A percentile compares a stretch with the other conserved stretches of the same genome.
phyloP scores from a whole-genome alignment of 2,329 filamentous ascomycete genomes.

The Diaporthe humulicola region DNA sequence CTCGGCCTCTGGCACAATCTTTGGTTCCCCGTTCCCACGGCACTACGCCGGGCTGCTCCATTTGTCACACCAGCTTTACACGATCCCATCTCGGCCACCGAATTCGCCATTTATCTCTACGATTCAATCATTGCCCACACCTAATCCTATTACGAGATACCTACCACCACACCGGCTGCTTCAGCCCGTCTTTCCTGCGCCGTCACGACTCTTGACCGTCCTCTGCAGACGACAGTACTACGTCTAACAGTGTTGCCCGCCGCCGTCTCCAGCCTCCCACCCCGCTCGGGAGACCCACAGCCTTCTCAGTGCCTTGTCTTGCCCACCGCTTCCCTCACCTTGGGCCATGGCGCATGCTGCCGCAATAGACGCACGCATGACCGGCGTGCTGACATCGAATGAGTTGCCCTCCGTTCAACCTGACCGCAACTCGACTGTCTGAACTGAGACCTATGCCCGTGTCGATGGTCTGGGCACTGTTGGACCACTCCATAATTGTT shows the following conservation, averaged over 20 bases:
- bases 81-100: conserved; percentile 19
- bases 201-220: conserved; percentile 5
- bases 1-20: conserved; percentile 24
- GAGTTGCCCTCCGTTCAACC: neutral
- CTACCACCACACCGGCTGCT: conserved; percentile 8
- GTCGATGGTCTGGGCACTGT: conserved; percentile 4
- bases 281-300: conserved; percentile 28
- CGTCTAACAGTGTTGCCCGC: too few species aligned
- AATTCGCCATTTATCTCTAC: conserved; percentile 27
- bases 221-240: neutral
- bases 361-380: conserved; percentile 22
- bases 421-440: conserved; percentile 25
- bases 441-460: conserved; percentile 13
- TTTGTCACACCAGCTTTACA: conserved; percentile 23
- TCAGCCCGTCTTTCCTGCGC: conserved; percentile 7
- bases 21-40: conserved; percentile 16
- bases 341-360: neutral
- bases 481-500: conserved; percentile 16
- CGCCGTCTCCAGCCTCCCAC: neutral
- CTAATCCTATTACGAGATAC: conserved; percentile 27
- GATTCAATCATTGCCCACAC: conserved; percentile 7
- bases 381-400: neutral
- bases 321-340: conserved; percentile 29
- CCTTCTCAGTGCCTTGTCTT: conserved; percentile 7
- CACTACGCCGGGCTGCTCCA: conserved; percentile 13